These are phyloP conservation scores for Aspergillus nanangensis DNA, from an alignment of 495 filamentous ascomycete species.

Conservation along the genomic window DNA sequence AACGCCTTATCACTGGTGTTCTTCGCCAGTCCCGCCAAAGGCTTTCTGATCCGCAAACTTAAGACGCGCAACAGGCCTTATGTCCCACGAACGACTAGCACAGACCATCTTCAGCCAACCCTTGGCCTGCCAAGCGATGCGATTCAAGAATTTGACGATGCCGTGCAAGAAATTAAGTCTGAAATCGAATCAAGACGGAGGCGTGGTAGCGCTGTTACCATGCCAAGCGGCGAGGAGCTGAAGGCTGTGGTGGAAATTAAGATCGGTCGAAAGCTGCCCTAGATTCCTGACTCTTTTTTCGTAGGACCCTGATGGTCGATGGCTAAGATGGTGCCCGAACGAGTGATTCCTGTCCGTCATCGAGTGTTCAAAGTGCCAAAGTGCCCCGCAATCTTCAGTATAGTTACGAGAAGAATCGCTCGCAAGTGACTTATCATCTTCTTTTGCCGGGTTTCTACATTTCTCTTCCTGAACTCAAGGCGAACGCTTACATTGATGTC, in stretches of 20 bases:
- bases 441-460: no score
- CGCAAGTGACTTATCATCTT: no score
- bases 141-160: slow-evolving; percentile 71
- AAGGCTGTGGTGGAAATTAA: slow-evolving; percentile 43
- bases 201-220: slow-evolving; percentile 45
- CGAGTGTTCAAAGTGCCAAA: no score
- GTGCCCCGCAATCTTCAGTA: no score
- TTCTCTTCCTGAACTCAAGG: no score
- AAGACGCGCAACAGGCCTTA: slow-evolving; percentile 50
- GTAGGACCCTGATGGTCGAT: no score
- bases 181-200: slow-evolving; percentile 61
- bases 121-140: slow-evolving; percentile 78
- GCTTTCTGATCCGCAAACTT: slow-evolving; percentile 50
- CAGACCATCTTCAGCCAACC: slow-evolving; percentile 47
- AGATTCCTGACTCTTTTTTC: not conserved
- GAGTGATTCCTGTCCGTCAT: no score
- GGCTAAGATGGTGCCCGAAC: no score
- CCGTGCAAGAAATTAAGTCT: slow-evolving; percentile 65
- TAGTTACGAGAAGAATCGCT: no score
- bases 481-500: no score
- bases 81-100: slow-evolving; percentile 20
- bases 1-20: slow-evolving; percentile 61
- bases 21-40: slow-evolving; percentile 75
- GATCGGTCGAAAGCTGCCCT: slow-evolving; percentile 33
- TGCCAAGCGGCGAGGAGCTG: slow-evolving; percentile 44